Base-by-base conservation (phyloP, 108 stramenopile species). In the Cyclotella kingstonii region DNA sequence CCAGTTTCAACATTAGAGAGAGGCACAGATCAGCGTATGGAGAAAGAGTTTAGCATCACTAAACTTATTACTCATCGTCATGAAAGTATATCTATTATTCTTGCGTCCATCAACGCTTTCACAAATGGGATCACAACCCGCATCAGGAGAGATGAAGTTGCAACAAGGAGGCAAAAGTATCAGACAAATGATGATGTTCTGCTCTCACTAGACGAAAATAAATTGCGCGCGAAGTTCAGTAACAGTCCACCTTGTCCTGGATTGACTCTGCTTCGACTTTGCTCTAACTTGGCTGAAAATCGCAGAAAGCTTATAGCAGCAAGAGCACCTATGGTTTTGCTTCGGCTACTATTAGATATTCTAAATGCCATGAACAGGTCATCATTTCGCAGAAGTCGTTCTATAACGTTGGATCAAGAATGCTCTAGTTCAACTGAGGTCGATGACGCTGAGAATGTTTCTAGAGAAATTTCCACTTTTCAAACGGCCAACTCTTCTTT, bases 41-140 rank as follows among this genome's bases (percentile, higher is more conserved):
- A 92, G 52, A 80, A 84, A 36, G 78, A 92, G 61, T 92, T 77
- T 59, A 84, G 87, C 31, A 62, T 85, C 19, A 92, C 91, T 5
- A 77, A 83, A 21, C 29, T 72, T 23, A 28, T 87, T 0, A 81
- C 78, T 26, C 54, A 76, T n/a, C n/a, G n/a, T 38, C 56, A 76
- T 14, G 56, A 76, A 1, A 87, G 91, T 1, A 60, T 87, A 8
- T 66, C 71, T 39, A 72, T 84, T 19, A 58, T 92, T 25, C 58
- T 92, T 23, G 73, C 81, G 42, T 83, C 84, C 0, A 59, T 92
- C 3, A 64, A 89, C 26, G 55, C 61, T 5, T 66, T 81, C 12
- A 76, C 89, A 57, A 42, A 53, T 12, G 76, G 78, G 38, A 70
- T 81, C 12, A 57, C 89, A 38, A 71, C 73, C 5, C 67, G 68